These are phyloP conservation scores for Pholiota adiposa DNA, from an alignment of 1,284 basidiomycete species.

Conservation along the genomic window DNA sequence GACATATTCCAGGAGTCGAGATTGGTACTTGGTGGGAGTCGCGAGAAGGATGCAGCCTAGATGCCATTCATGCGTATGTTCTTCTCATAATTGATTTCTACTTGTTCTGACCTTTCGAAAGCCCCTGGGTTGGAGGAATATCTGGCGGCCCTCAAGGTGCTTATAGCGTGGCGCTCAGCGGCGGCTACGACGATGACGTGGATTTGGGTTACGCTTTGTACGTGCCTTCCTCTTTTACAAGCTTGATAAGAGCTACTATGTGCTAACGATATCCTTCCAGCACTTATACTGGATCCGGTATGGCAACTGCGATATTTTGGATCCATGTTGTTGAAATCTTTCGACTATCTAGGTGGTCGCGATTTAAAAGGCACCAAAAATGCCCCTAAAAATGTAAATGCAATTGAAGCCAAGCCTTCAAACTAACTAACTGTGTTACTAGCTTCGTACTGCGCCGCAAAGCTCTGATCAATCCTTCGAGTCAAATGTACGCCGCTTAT, in stretches of 20 bases:
- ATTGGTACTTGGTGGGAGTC: constrained; percentile 83
- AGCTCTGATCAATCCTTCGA: constrained; percentile 81
- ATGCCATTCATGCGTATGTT: constrained; percentile 77
- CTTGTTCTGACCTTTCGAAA: constrained; percentile 24
- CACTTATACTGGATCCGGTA: constrained; percentile 78
- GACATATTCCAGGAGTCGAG: constrained; percentile 71
- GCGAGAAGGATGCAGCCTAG: constrained; percentile 68
- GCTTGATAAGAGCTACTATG: neutral
- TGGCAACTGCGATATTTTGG: neutral
- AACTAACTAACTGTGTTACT: constrained; percentile 1
- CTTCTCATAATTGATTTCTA: neutral
- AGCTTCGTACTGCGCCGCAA: constrained; percentile 86
- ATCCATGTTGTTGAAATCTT: neutral
- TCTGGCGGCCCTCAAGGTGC: constrained; percentile 68
- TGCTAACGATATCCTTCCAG: constrained; percentile 36
- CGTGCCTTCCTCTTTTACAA: constrained; percentile 35
- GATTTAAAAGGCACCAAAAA: constrained; percentile 80
- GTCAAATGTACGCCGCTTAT: constrained; percentile 48
- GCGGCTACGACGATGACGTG: constrained; percentile 85
- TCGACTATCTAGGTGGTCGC: constrained; percentile 61
- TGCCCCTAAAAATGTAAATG: constrained; percentile 75
- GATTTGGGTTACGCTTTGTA: constrained; percentile 82
- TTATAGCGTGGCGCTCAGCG: constrained; percentile 80
- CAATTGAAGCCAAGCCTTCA: neutral
- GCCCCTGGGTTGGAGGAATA: constrained; percentile 83